Conservation (phyloP, 768 basidiomycete genomes). For the Clitopilus hobsonii region DNA sequence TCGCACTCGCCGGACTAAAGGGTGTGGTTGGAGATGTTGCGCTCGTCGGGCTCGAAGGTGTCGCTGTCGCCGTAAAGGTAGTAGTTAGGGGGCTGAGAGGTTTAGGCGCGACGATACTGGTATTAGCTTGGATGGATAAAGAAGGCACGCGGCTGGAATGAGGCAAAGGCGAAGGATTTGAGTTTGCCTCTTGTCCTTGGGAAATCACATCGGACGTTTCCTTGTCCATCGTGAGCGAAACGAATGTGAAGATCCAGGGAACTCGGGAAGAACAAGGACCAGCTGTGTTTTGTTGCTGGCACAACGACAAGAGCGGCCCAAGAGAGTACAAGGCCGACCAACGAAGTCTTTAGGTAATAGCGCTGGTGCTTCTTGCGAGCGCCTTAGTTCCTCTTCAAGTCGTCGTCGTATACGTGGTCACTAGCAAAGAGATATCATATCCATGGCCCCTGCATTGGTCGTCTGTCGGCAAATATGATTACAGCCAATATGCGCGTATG, state of each 20-base stretch:
- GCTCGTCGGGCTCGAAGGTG: background rate
- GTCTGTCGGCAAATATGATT: background rate
- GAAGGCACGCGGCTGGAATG: background rate
- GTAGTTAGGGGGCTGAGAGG: background rate
- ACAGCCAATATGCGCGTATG: background rate
- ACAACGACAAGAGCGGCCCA: background rate
- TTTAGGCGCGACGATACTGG: background rate
- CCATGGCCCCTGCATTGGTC: background rate
- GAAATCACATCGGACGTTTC: background rate
- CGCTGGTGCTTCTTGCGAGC: background rate
- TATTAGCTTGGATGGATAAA: constrained; percentile 1
- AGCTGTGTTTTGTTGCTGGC: too few species aligned
- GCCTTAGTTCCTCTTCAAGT: background rate
- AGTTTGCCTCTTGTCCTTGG: background rate
- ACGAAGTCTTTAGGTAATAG: background rate
- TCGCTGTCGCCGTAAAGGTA: background rate
- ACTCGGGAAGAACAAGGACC: background rate
- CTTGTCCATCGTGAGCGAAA: background rate
- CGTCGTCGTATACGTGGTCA: background rate
- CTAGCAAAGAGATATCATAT: background rate
- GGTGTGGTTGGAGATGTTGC: background rate
- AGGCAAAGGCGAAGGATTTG: background rate
- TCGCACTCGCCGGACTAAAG: background rate
- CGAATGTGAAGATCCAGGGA: too few species aligned
- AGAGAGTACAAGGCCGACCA: background rate